Conservation (phyloP, 345 rosid genomes). For the thale cress (Arabidopsis thaliana) region DNA sequence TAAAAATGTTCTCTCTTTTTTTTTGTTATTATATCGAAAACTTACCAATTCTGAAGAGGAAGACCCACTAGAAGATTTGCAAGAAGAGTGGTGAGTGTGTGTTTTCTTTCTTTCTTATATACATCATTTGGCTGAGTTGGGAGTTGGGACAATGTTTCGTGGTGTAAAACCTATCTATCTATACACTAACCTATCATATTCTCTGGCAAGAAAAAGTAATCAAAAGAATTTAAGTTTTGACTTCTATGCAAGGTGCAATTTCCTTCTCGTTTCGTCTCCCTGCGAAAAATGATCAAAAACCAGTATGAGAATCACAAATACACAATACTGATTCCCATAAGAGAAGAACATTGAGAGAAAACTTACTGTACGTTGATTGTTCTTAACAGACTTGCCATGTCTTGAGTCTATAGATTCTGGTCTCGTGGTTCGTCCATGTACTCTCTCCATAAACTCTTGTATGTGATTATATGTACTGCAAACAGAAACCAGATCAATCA, state of each 20-base stretch:
- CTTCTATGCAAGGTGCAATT: slow-evolving; percentile 44
- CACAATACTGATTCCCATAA: neutral
- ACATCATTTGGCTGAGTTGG: neutral
- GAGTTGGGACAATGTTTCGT: neutral
- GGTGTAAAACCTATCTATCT: slow-evolving; percentile 29
- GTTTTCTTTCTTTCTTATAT: slow-evolving; percentile 8
- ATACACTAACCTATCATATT: slow-evolving; percentile 25
- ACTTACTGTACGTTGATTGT: slow-evolving; percentile 48
- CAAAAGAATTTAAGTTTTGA: slow-evolving; percentile 26
- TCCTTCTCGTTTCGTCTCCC: slow-evolving; percentile 43
- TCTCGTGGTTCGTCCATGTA: slow-evolving; percentile 41
- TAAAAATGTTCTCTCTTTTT: neutral
- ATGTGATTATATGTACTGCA: slow-evolving; percentile 61
- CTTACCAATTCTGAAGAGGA: neutral
- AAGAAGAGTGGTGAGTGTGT: neutral
- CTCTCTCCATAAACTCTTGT: slow-evolving; percentile 50
- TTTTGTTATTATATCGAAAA: neutral
- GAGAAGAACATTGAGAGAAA: slow-evolving; percentile 21
- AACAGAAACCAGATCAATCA: slow-evolving; percentile 8
- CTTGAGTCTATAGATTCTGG: slow-evolving; percentile 35
- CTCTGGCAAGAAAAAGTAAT: neutral
- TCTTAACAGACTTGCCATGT: slow-evolving; percentile 30
- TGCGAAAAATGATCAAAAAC: slow-evolving; percentile 19
- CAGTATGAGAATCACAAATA: slow-evolving; percentile 17
- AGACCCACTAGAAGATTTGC: neutral